Evolutionary conservation across 1,284 basidiomycete genomes (phyloP).

Genomic region (Leccinum subatratum): DNA sequence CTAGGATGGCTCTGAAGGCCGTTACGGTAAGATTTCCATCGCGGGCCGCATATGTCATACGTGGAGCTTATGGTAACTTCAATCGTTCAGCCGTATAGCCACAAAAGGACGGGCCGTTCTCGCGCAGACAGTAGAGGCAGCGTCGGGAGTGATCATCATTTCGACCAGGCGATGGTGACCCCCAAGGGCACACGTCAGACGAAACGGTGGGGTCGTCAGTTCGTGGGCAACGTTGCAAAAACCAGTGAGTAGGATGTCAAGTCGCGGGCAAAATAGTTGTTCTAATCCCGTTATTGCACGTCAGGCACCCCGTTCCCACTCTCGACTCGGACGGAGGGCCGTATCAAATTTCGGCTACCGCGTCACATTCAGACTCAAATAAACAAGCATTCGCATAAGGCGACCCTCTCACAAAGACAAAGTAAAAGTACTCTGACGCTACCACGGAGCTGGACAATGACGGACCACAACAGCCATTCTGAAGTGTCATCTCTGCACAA

Average conservation of each 20-base stretch:
- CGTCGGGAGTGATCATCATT: constrained; percentile 38
- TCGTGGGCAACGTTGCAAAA: constrained; percentile 28
- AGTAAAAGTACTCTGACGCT: constrained; percentile 28
- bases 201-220: constrained; percentile 37
- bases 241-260: constrained; percentile 29
- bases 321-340: constrained; percentile 17
- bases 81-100: constrained; percentile 54
- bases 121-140: constrained; percentile 48
- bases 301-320: constrained; percentile 22
- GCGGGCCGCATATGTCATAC: constrained; percentile 5
- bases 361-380: constrained; percentile 15
- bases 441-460: constrained; percentile 16
- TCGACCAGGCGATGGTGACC: constrained; percentile 39
- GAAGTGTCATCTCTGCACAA: constrained; percentile 35
- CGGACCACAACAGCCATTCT: constrained; percentile 20
- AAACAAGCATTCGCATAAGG: constrained; percentile 21
- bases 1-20: no score
- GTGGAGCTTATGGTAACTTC: constrained; percentile 11
- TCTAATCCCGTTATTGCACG: constrained; percentile 24
- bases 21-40: constrained; percentile 55
- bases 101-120: constrained; percentile 57
- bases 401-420: constrained; percentile 23
- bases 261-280: constrained; percentile 23
- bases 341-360: constrained; percentile 16
- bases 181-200: constrained; percentile 34